phyloP scores from a whole-genome alignment of 2,329 filamentous ascomycete species.

The Rutstroemia sp. region DNA sequence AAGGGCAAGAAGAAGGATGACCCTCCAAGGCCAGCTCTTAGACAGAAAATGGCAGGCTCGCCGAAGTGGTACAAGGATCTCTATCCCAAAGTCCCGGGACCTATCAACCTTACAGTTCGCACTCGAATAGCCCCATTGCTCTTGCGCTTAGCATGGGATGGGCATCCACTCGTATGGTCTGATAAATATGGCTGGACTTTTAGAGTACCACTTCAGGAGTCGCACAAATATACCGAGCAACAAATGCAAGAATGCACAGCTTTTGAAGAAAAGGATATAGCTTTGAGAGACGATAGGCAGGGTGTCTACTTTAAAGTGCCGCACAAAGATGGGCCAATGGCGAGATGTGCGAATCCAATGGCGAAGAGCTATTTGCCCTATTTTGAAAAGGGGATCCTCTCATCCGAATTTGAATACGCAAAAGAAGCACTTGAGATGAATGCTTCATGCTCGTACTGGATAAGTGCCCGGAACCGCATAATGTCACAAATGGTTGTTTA shows the following conservation, averaged over 20 bases:
- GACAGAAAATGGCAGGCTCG: constrained; percentile 92
- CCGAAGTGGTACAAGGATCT: constrained; percentile 95
- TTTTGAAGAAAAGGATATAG: constrained; percentile 60
- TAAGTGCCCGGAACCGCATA: constrained; percentile 88
- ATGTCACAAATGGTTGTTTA: constrained; percentile 95
- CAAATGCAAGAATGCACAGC: constrained; percentile 72
- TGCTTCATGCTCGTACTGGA: constrained; percentile 98
- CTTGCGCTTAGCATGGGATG: constrained; percentile 80
- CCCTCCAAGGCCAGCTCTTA: constrained; percentile 64
- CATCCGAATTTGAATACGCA: constrained; percentile 81
- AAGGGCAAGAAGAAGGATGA: constrained; percentile 87
- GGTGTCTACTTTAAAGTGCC: constrained; percentile 85
- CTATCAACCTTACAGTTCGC: constrained; percentile 74
- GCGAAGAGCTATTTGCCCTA: constrained; percentile 86
- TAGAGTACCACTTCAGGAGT: constrained; percentile 57
- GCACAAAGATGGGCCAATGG: constrained; percentile 85
- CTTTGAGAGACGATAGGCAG: constrained; percentile 56
- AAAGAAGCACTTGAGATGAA: constrained; percentile 98
- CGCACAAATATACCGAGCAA: constrained; percentile 58
- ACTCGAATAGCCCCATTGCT: constrained; percentile 82
- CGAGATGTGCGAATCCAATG: constrained; percentile 79
- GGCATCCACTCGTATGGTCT: constrained; percentile 85
- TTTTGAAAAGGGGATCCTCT: constrained; percentile 82
- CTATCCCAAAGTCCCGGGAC: constrained; percentile 59
- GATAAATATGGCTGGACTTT: constrained; percentile 93